phyloP scores from a whole-genome alignment of 2,329 filamentous ascomycete genomes.

The Cephalotrichum gorgonifer region DNA sequence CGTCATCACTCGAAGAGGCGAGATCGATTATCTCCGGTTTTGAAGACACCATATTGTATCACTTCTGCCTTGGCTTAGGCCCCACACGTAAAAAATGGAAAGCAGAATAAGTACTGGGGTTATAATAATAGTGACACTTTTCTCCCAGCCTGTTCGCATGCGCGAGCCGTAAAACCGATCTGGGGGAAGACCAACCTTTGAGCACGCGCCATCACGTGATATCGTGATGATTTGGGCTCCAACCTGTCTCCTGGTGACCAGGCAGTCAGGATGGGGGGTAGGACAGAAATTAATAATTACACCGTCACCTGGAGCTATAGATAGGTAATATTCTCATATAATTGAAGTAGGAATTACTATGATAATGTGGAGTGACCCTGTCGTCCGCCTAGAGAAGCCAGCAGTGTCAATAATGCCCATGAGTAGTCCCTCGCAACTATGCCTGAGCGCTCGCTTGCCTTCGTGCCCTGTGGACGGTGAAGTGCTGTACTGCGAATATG shows the following conservation, averaged over 20 bases:
- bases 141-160: neutral
- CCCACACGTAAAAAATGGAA: neutral
- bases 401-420: neutral
- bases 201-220: neutral
- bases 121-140: too few species aligned
- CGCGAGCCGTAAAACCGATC: too few species aligned
- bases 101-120: too few species aligned
- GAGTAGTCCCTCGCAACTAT: neutral
- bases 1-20: constrained; percentile 14
- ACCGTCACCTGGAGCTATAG: neutral
- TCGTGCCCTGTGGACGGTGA: neutral
- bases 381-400: neutral
- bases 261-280: too few species aligned
- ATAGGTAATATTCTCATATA: neutral
- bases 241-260: too few species aligned
- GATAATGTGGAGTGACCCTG: neutral
- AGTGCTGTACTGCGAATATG: neutral
- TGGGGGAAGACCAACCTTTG: neutral
- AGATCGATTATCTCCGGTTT: constrained; percentile 2
- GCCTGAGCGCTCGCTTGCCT: neutral
- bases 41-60: neutral
- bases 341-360: neutral
- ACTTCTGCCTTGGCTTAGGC: neutral
- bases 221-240: neutral
- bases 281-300: neutral